phyloP scores from a whole-genome alignment of 2,329 filamentous ascomycete genomes.

The Verticillium tricorpus region DNA sequence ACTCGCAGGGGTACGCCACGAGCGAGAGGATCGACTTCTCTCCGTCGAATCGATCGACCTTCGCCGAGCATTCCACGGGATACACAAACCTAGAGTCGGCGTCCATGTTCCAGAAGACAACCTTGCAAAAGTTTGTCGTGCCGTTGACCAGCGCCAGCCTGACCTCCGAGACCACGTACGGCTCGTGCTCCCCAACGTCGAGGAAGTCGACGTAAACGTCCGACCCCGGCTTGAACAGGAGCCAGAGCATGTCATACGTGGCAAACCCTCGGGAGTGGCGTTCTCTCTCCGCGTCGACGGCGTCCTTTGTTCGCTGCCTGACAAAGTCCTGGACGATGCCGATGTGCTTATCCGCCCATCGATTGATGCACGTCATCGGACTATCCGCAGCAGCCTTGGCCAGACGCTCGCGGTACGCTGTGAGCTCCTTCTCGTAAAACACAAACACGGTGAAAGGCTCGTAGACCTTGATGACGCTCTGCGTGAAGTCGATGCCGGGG shows the following conservation, averaged over 20 bases:
- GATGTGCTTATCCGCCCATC: conserved; percentile 5
- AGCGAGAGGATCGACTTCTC: conserved; percentile 10
- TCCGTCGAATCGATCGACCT: conserved; percentile 3
- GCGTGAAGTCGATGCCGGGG: conserved; percentile 7
- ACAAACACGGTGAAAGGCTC: conserved; percentile 8
- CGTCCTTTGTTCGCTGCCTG: conserved; percentile 1
- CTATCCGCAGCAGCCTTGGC: not conserved
- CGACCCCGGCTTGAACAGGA: conserved; percentile 10
- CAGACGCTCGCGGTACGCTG: conserved; percentile 3
- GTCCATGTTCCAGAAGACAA: not conserved
- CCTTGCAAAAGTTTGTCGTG: not conserved
- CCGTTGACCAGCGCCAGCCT: not conserved
- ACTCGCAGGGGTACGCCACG: conserved; percentile 8
- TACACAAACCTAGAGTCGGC: conserved; percentile 2
- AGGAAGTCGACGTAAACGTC: conserved; percentile 7
- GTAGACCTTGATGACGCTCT: not conserved
- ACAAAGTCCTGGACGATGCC: conserved; percentile 12
- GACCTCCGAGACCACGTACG: not conserved
- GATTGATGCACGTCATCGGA: conserved; percentile 3
- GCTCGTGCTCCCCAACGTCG: conserved; percentile 6
- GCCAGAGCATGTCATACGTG: conserved; percentile 15
- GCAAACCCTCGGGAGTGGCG: conserved; percentile 7
- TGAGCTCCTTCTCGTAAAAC: conserved; percentile 10
- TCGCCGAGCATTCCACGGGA: not conserved
- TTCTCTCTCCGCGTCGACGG: conserved; percentile 7